Evolutionary conservation across 805 yeast species (phyloP).

Genomic region (Torulaspora maleeae): DNA sequence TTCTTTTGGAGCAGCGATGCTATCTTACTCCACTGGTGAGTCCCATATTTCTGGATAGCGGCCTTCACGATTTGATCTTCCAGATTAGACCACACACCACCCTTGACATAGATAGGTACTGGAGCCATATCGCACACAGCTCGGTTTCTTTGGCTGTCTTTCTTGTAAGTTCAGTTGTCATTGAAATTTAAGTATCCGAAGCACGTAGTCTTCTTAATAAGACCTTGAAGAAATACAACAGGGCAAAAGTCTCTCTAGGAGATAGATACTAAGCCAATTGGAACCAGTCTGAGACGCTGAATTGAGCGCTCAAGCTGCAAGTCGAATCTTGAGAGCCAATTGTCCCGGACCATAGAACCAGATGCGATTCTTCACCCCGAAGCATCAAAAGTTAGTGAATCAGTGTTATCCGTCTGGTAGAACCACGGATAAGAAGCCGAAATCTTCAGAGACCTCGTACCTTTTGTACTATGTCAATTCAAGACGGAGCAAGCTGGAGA

Average conservation of each 20-base stretch:
- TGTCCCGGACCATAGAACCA: neutral
- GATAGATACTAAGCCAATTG: neutral
- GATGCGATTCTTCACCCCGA: constrained; percentile 50
- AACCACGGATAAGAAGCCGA: constrained; percentile 81
- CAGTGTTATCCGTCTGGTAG: constrained; percentile 94
- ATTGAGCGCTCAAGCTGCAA: neutral
- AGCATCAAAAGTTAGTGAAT: constrained; percentile 83
- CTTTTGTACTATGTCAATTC: constrained; percentile 86
- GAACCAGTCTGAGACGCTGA: neutral
- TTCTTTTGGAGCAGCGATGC: constrained; percentile 81
- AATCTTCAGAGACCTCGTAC: constrained; percentile 85
- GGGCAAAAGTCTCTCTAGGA: neutral
- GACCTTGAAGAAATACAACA: neutral
- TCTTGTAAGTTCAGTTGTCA: neutral
- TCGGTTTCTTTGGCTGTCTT: neutral
- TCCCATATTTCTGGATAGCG: constrained; percentile 88
- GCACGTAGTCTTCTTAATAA: neutral
- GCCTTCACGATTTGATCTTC: constrained; percentile 86
- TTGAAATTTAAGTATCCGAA: constrained; percentile 1
- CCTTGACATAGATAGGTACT: constrained; percentile 70
- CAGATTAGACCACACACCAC: constrained; percentile 83
- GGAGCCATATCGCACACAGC: constrained; percentile 27
- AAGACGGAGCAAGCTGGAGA: constrained; percentile 80
- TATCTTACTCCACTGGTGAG: constrained; percentile 91
- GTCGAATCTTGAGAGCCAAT: neutral